A percentile compares a stretch with the other conserved stretches of the same genome.
phyloP scores from a whole-genome alignment of 1,284 basidiomycete species.

The Ustilago tritici region DNA sequence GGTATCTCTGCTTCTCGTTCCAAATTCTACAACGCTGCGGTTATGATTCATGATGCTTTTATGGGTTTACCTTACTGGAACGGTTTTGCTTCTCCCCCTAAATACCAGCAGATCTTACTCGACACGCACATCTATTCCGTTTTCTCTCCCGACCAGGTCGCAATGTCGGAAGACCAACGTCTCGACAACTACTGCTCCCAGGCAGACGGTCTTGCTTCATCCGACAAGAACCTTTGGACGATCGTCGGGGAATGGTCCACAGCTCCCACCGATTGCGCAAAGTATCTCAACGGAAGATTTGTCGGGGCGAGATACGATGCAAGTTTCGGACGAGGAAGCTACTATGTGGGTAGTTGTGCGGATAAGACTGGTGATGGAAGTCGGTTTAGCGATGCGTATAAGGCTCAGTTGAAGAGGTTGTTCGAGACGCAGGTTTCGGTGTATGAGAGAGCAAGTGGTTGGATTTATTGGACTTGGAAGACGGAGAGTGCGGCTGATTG shows the following conservation, averaged over 20 bases:
- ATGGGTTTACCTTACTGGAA: constrained; percentile 81
- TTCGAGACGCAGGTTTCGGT: constrained; percentile 81
- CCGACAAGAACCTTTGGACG: constrained; percentile 58
- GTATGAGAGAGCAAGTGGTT: constrained; percentile 74
- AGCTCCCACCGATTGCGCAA: constrained; percentile 86
- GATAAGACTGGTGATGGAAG: constrained; percentile 80
- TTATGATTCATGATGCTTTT: constrained; percentile 86
- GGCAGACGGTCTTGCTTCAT: constrained; percentile 35
- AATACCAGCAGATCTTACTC: constrained; percentile 78
- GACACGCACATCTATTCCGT: constrained; percentile 73
- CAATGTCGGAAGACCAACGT: constrained; percentile 48
- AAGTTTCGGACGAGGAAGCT: constrained; percentile 71
- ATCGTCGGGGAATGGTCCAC: constrained; percentile 70
- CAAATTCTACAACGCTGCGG: constrained; percentile 47
- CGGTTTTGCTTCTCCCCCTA: constrained; percentile 76
- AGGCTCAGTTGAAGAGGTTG: constrained; percentile 82
- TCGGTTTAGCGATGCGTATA: constrained; percentile 82
- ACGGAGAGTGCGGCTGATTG: constrained; percentile 71
- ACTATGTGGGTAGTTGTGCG: constrained; percentile 78
- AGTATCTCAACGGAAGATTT: constrained; percentile 77
- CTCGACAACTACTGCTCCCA: constrained; percentile 58
- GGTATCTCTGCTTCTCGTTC: constrained; percentile 52
- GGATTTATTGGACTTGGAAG: constrained; percentile 88
- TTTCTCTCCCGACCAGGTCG: constrained; percentile 51
- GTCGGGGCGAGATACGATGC: constrained; percentile 86